phyloP scores from a whole-genome alignment of 345 rosid genomes.

The Kandelia obovata region DNA sequence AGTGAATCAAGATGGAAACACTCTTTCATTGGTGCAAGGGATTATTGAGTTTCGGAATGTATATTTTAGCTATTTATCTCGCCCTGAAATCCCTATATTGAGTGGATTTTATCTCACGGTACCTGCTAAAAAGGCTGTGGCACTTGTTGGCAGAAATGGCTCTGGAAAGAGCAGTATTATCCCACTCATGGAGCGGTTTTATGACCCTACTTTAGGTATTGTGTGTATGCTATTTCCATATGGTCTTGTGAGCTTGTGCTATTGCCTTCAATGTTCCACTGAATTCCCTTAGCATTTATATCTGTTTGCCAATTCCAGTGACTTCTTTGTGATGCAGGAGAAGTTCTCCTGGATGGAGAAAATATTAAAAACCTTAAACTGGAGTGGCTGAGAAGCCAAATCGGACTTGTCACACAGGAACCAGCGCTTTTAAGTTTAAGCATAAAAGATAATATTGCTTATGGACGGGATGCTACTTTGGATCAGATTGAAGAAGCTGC shows the following conservation, averaged over 20 bases:
- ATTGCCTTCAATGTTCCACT: slow-evolving; percentile 1
- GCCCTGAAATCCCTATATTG: slow-evolving; percentile 97
- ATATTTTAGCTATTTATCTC: slow-evolving; percentile 96
- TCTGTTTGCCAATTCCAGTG: slow-evolving; percentile 16
- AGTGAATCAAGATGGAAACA: slow-evolving; percentile 69
- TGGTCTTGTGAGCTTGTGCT: neutral
- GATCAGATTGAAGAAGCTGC: slow-evolving; percentile 98
- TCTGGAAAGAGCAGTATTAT: slow-evolving; percentile 99
- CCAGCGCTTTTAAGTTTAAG: slow-evolving; percentile 92
- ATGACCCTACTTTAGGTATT: slow-evolving; percentile 98
- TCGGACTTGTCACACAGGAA: slow-evolving; percentile 97
- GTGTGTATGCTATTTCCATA: slow-evolving; percentile 3
- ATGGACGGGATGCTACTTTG: slow-evolving; percentile 72
- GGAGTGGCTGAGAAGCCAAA: slow-evolving; percentile 93
- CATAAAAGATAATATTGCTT: slow-evolving; percentile 81
- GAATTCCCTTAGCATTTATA: slow-evolving; percentile 16
- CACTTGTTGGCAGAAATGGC: slow-evolving; percentile 99
- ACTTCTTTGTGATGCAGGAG: slow-evolving; percentile 60
- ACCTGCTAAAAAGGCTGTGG: slow-evolving; percentile 93
- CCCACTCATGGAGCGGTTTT: slow-evolving; percentile 99
- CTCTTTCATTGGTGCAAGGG: slow-evolving; percentile 62
- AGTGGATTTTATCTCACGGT: slow-evolving; percentile 98
- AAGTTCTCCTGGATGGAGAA: slow-evolving; percentile 96
- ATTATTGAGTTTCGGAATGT: slow-evolving; percentile 96
- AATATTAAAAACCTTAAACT: slow-evolving; percentile 82